Evolutionary conservation across 108 stramenopile species (phyloP).

Genomic region (Cyclotella choctawhatcheeana): DNA sequence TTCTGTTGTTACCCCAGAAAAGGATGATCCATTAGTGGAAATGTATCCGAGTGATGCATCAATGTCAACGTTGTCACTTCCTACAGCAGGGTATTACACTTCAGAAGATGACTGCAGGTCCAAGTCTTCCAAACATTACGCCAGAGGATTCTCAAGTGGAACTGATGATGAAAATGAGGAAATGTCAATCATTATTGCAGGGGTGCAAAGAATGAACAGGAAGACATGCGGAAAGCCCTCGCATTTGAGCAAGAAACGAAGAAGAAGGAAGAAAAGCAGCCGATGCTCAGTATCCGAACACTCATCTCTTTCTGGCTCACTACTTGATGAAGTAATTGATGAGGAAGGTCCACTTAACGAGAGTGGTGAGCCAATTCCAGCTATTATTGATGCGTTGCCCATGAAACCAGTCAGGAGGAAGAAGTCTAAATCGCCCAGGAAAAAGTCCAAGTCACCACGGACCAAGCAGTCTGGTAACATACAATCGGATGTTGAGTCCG

Average conservation of each 20-base stretch:
- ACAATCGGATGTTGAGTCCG: conserved; percentile 3
- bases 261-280: conserved; percentile 59
- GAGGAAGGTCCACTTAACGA: conserved; percentile 40
- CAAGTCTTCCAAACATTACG: neutral
- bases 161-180: conserved; percentile 19
- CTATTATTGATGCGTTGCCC: neutral
- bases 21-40: conserved; percentile 33
- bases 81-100: conserved; percentile 31
- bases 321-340: conserved; percentile 45
- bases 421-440: neutral
- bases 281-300: conserved; percentile 24
- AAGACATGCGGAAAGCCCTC: conserved; percentile 44
- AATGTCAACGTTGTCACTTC: conserved; percentile 37
- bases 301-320: conserved; percentile 27
- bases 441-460: conserved; percentile 9
- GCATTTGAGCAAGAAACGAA: conserved; percentile 51
- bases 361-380: conserved; percentile 30
- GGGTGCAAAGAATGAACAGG: conserved; percentile 43
- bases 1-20: conserved; percentile 39
- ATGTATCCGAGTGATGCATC: conserved; percentile 48
- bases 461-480: neutral
- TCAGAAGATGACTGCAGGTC: conserved; percentile 20
- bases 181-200: conserved; percentile 42
- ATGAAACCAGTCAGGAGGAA: conserved; percentile 7
- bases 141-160: neutral